Base-by-base conservation (phyloP, 768 basidiomycete species). In the Xerocomellus intermedius region DNA sequence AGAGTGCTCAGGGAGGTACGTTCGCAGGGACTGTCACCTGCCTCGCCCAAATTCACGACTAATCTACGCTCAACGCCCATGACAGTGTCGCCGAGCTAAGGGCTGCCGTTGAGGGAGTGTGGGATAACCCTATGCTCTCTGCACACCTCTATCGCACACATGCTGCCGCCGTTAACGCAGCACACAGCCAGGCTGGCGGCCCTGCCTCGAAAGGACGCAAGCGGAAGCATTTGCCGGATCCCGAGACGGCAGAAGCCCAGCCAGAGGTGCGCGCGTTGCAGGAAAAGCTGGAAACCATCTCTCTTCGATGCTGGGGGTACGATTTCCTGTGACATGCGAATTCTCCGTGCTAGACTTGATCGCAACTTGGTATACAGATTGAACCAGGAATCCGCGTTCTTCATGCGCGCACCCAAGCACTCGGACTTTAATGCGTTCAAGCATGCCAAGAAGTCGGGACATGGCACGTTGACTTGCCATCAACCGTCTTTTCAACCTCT, bases 271-370 rank as follows among this genome's bases (percentile, higher is more conserved):
- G 69, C 1, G 65, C 65, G 2, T 61, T 91, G 5, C 79, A 84
- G 62, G 70, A 75, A 42, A 73, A 73, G 19, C 65, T 91, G n/a
- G 82, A 83, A 12, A 59, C 63, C 4, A 69, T 84, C 16, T 67
- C 78, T 39, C 75, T 91, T 21, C 77, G 72, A 38, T 79, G 83
- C 60, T 89, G 84, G 81, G 78, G 77, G 88, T 89, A 62, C 57
- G 85, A 70, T 14, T 43, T 43, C 38, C 17, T 22, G 8, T 28
- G 7, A 5, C 28, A 44, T 36, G 24, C 33, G 12, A 50, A 50
- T 56, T 36, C 14, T 16, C 10, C 22, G 37, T 24, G 3, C 16
- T 5, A 41, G 21, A 41, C 8, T n/a, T 60, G 8, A 55, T 36
- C 30, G 5, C n/a, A 38, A 57, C 36, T 54, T 55, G 26, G 30